Evolutionary conservation across 108 stramenopile species (phyloP).

Genomic region (Chaetoceros muelleri): DNA sequence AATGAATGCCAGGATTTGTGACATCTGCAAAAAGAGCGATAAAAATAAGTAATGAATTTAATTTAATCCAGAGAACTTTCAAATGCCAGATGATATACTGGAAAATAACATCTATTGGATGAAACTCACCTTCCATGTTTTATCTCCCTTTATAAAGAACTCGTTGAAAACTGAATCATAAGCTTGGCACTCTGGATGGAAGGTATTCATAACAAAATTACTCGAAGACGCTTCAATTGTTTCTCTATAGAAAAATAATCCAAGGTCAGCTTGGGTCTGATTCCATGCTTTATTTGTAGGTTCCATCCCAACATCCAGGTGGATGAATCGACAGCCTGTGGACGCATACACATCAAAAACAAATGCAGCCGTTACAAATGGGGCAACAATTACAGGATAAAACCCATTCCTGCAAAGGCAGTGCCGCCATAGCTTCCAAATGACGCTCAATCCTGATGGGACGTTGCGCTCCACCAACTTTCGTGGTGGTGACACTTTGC

Average conservation of each 20-base stretch:
- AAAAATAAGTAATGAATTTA: too few relatives aligned
- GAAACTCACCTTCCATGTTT: conserved; percentile 42
- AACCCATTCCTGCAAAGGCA: conserved; percentile 74
- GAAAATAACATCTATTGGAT: not conserved
- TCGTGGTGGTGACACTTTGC: not conserved
- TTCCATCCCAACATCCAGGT: conserved; percentile 59
- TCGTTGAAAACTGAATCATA: conserved; percentile 41
- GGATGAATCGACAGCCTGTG: conserved; percentile 54
- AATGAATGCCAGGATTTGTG: conserved; percentile 60
- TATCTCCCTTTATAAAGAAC: conserved; percentile 40
- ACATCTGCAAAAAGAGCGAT: conserved; percentile 5
- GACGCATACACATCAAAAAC: conserved; percentile 57
- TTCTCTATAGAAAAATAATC: conserved; percentile 18
- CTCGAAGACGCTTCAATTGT: not conserved
- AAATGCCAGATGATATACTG: not conserved
- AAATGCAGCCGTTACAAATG: conserved; percentile 42
- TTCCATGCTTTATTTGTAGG: conserved; percentile 58
- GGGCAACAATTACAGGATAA: conserved; percentile 66
- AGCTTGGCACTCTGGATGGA: conserved; percentile 32
- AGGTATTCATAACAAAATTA: conserved; percentile 5
- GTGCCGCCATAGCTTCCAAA: conserved; percentile 53
- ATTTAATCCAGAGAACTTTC: too few relatives aligned
- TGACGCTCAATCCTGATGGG: conserved; percentile 14
- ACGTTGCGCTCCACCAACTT: not conserved
- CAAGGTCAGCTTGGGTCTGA: conserved; percentile 14